A percentile compares a stretch with the other conserved stretches of the same genome.
These are phyloP conservation scores for Volvox carteri DNA, from an alignment of 163 green algal genomes.

Conservation along the genomic window DNA sequence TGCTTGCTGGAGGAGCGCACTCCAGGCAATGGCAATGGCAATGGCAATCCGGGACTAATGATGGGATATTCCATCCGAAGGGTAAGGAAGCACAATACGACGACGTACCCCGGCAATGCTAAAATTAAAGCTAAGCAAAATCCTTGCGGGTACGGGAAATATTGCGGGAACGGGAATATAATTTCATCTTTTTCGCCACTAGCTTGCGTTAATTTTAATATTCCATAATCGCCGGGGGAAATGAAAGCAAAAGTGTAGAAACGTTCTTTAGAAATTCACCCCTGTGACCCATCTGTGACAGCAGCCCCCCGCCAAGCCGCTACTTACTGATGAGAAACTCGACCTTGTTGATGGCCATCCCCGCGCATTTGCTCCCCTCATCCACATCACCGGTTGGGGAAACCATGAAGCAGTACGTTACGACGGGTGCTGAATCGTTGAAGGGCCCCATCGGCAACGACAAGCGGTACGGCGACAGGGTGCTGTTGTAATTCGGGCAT, in stretches of 20 bases:
- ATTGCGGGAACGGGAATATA: not conserved
- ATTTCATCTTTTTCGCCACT: not conserved
- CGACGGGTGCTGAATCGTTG: not conserved
- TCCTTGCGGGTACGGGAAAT: not conserved
- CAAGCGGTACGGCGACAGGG: not conserved
- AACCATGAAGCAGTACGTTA: not conserved
- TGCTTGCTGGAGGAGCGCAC: too few species aligned
- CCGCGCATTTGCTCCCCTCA: not conserved
- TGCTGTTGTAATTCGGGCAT: not conserved
- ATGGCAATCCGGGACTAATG: too few species aligned
- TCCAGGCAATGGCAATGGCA: too few species aligned
- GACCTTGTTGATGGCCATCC: not conserved
- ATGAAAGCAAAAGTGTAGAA: too few species aligned
- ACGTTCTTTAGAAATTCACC: not conserved
- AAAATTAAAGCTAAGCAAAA: not conserved
- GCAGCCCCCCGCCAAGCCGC: not conserved
- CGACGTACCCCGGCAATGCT: too few species aligned
- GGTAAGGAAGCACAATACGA: too few species aligned
- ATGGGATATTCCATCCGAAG: too few species aligned
- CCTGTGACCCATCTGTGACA: not conserved
- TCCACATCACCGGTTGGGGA: not conserved
- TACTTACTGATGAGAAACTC: not conserved
- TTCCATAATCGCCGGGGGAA: not conserved
- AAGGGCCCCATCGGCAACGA: not conserved
- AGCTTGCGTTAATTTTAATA: not conserved